These are phyloP conservation scores for Capsella rubella DNA, from an alignment of 441 rosid genomes.

Conservation along the genomic window DNA sequence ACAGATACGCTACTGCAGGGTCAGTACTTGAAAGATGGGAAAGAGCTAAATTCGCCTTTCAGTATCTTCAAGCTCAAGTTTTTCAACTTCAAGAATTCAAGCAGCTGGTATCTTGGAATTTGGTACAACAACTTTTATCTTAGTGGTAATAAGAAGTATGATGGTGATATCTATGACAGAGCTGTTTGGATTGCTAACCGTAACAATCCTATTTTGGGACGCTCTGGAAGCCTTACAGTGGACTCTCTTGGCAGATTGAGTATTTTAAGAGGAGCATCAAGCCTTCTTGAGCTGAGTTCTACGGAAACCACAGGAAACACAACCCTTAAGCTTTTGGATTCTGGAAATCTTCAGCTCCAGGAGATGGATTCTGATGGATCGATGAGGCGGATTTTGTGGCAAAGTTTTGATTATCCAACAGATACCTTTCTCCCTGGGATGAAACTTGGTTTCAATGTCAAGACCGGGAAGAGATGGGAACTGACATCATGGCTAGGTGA, in stretches of 20 bases:
- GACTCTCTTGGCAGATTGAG: slow-evolving; percentile 39
- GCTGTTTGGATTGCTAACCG: slow-evolving; percentile 49
- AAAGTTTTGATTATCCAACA: slow-evolving; percentile 47
- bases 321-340: slow-evolving; percentile 41
- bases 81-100: slow-evolving; percentile 27
- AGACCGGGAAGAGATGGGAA: slow-evolving; percentile 43
- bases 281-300: slow-evolving; percentile 38
- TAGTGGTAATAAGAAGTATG: slow-evolving; percentile 13
- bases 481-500: slow-evolving; percentile 39
- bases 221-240: slow-evolving; percentile 33
- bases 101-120: slow-evolving; percentile 38
- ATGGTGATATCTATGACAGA: slow-evolving; percentile 15
- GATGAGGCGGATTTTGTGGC: slow-evolving; percentile 35
- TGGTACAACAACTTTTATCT: slow-evolving; percentile 39
- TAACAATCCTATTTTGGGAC: slow-evolving; percentile 24
- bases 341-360: slow-evolving; percentile 47
- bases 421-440: slow-evolving; percentile 49
- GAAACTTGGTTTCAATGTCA: slow-evolving; percentile 45
- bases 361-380: slow-evolving; percentile 42
- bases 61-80: slow-evolving; percentile 46
- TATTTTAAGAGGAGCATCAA: slow-evolving; percentile 29
- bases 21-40: slow-evolving; percentile 33
- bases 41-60: slow-evolving; percentile 41
- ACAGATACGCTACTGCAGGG: slow-evolving; percentile 42
- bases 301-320: slow-evolving; percentile 32